Evolutionary conservation across 179 eudicot genomes (phyloP), one percentile per base, ranked within the genome.

Genomic region (Silene vulgaris): DNA sequence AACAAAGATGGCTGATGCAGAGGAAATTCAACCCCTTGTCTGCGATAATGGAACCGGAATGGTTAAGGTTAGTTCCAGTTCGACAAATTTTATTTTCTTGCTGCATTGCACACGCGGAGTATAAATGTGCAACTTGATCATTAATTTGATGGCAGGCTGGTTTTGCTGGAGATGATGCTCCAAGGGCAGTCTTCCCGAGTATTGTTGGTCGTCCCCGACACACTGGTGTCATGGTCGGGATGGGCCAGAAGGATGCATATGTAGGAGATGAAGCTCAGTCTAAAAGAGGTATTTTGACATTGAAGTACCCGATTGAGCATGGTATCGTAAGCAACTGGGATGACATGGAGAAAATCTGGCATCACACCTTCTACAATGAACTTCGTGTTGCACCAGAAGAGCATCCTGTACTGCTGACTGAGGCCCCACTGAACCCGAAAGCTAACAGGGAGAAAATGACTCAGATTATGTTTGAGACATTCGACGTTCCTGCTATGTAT

Each of bases 341-440:
- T 80, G 96, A 90, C 84, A 89, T 90, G 93, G 96, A 90, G 74
- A 90, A 89, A 83, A 90, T 90, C 12, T 90, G 93, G 96, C 96
- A 89, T 75, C 92, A 90, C 77, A 90, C 92, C 64, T 90, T 90
- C 82, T 90, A 89, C 82, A 89, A 89, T 72, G 97, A 91, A 86
- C 97, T 91, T 29, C 91, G 97, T 74, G 97, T 91, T 77, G 91
- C 96, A 57, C 93, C 96, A 9, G 96, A 90, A 75, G 96, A 90
- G 83, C 96, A 90, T 65, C 96, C 93, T 1, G 90, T 90, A 26
- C 87, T 90, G 57, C 86, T 90, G 13, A 90, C 96, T 1, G 96
- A 90, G 82, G 96, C 96, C 69, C 96, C 96, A 0, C 84, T 89
- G 78, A 91, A 90, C 79, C 92, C 96, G 16, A 90, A 90, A 82